Evolutionary conservation across 768 basidiomycete genomes (phyloP).

Genomic region (Sporobolomyces pararoseus): DNA sequence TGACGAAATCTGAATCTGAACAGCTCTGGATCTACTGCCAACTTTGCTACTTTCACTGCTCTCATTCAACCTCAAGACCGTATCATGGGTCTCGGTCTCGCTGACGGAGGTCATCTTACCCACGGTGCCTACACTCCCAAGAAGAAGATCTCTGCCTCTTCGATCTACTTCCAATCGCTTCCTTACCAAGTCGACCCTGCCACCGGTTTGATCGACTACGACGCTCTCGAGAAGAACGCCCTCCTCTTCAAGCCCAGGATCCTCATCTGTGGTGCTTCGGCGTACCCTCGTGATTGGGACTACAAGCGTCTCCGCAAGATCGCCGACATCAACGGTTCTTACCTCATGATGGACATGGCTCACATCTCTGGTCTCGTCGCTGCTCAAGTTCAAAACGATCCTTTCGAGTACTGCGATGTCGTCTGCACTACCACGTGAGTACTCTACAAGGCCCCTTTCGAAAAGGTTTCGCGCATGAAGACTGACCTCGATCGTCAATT

Average conservation of each 20-base stretch:
- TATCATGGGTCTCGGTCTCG: slow-evolving; percentile 96
- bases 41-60: slow-evolving; percentile 94
- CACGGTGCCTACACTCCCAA: slow-evolving; percentile 87
- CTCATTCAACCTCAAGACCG: slow-evolving; percentile 95
- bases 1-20: slow-evolving; percentile 50
- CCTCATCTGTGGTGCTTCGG: slow-evolving; percentile 95
- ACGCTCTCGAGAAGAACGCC: slow-evolving; percentile 71
- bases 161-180: slow-evolving; percentile 99
- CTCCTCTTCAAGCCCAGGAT: slow-evolving; percentile 92
- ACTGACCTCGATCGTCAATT: background rate
- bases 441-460: background rate
- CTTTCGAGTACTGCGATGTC: slow-evolving; percentile 94
- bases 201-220: slow-evolving; percentile 87
- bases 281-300: slow-evolving; percentile 98
- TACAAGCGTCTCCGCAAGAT: slow-evolving; percentile 75
- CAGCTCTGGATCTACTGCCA: slow-evolving; percentile 49
- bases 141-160: slow-evolving; percentile 99
- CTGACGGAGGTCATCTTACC: slow-evolving; percentile 90
- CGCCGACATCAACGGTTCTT: slow-evolving; percentile 82
- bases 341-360: slow-evolving; percentile 93
- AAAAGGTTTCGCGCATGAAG: background rate
- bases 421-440: slow-evolving; percentile 93
- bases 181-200: slow-evolving; percentile 81
- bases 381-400: slow-evolving; percentile 79
- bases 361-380: slow-evolving; percentile 95